Base-by-base conservation (phyloP, 768 basidiomycete genomes). In the Paxillus involutus region DNA sequence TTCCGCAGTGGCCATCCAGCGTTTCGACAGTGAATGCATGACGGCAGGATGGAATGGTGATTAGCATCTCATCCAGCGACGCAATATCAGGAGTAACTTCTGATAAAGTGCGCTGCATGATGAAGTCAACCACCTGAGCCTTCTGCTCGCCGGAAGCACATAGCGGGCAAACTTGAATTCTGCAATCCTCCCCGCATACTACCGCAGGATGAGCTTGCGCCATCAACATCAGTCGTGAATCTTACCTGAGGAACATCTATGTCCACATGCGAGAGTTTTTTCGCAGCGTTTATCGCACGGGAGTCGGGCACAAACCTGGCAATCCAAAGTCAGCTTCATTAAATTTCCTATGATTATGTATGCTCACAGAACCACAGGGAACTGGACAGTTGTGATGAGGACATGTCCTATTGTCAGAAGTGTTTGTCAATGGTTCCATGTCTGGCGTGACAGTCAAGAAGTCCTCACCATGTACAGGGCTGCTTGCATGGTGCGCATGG, bases 11-110 rank as follows among this genome's bases (percentile, higher is more conserved):
- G 0, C 85, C 87, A 58, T 90, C 88, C 17, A 90, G 73, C 0
- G 85, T 85, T 63, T 86, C 86, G 14, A 87, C 79, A 0, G 88
- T 89, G 64, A 90, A 88, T 2, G 78, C 67, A 64, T 90, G 88
- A 0, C 77, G 58, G 62, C 88, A 89, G 16, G 70, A 70, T 0
- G 81, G 81, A 40, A 88, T 74, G 1, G 85, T 85, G 60, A 89
- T 84, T 47, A 84, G 60, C 11, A 81, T 64, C 36, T 83, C 79
- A 54, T 82, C 80, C 30, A 81, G 45, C 3, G 70, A 66, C 4
- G 63, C 72, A 13, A 57, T 46, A 16, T 77, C 71, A 6, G 71
- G 67, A 4, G 76, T 66, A 30, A 88, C 62, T 0, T 87, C 84
- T 3, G 56, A 67, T 6, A 89, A 66, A 1, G 75, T 75, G 13